Conservation (phyloP, 148 eudicot species). For the Camellia lanceoleosa region DNA sequence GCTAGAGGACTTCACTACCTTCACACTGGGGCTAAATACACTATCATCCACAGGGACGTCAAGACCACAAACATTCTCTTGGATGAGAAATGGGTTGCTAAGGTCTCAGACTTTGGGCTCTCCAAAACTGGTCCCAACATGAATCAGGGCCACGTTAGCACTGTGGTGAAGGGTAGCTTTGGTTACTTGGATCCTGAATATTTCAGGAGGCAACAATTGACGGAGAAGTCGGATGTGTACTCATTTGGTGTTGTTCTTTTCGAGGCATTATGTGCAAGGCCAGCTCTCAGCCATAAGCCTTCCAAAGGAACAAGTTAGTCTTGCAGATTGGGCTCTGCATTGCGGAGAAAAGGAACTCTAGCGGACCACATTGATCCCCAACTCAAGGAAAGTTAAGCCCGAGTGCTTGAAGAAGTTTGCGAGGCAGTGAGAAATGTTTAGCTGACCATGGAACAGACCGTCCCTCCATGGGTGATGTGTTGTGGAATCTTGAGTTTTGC, state of each 20-base stretch:
- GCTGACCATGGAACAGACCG: slow-evolving; percentile 42
- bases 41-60: slow-evolving; percentile 49
- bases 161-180: slow-evolving; percentile 50
- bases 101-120: slow-evolving; percentile 52
- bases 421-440: slow-evolving; percentile 43
- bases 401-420: slow-evolving; percentile 41
- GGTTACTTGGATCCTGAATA: slow-evolving; percentile 55
- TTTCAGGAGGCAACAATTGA: slow-evolving; percentile 43
- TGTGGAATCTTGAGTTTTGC: slow-evolving; percentile 43
- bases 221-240: slow-evolving; percentile 53
- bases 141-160: slow-evolving; percentile 47
- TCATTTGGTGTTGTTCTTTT: slow-evolving; percentile 52
- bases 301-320: slow-evolving; percentile 48
- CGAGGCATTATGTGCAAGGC: slow-evolving; percentile 50
- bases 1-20: slow-evolving; percentile 53
- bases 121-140: slow-evolving; percentile 49
- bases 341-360: slow-evolving; percentile 34
- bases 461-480: slow-evolving; percentile 51
- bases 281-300: slow-evolving; percentile 41
- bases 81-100: slow-evolving; percentile 60
- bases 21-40: slow-evolving; percentile 45
- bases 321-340: slow-evolving; percentile 41
- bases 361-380: slow-evolving; percentile 43
- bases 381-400: slow-evolving; percentile 42
- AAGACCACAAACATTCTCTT: slow-evolving; percentile 53